Conservation (phyloP, 305 asterid species). For the Solanum hybrid region DNA sequence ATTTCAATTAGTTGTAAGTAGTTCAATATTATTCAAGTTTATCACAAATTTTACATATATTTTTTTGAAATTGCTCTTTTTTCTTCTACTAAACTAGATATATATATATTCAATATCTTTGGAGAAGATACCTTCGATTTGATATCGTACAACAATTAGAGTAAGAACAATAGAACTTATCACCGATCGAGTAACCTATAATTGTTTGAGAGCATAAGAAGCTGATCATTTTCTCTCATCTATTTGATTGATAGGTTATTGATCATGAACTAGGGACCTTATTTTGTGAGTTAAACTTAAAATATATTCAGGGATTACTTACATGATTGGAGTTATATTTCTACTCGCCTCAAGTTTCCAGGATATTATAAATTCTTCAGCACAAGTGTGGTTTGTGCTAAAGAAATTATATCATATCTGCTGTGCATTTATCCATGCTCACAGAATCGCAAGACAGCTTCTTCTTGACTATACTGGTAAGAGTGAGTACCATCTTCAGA, state of each 20-base stretch:
- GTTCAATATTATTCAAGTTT: neutral
- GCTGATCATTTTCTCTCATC: neutral
- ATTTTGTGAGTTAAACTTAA: neutral
- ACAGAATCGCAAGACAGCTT: neutral
- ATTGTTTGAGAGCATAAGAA: neutral
- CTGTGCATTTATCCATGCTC: neutral
- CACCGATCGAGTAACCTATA: neutral
- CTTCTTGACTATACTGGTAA: constrained; percentile 3
- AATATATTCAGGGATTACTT: neutral
- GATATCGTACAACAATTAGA: neutral
- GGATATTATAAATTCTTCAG: neutral
- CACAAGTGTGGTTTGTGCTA: neutral
- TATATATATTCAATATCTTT: neutral
- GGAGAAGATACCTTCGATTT: neutral
- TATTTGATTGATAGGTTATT: neutral
- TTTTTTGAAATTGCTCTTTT: neutral
- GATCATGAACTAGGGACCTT: neutral
- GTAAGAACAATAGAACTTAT: neutral
- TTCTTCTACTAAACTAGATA: too few species aligned
- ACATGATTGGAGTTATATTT: neutral
- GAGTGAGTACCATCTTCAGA: too few species aligned
- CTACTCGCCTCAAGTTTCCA: neutral
- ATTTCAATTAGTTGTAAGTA: neutral
- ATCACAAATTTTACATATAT: too few species aligned
- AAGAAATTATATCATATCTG: neutral